Evolutionary conservation across 495 filamentous ascomycete genomes (phyloP), one percentile per base, ranked within the genome.

Genomic region (Chlorociboria aeruginascens): DNA sequence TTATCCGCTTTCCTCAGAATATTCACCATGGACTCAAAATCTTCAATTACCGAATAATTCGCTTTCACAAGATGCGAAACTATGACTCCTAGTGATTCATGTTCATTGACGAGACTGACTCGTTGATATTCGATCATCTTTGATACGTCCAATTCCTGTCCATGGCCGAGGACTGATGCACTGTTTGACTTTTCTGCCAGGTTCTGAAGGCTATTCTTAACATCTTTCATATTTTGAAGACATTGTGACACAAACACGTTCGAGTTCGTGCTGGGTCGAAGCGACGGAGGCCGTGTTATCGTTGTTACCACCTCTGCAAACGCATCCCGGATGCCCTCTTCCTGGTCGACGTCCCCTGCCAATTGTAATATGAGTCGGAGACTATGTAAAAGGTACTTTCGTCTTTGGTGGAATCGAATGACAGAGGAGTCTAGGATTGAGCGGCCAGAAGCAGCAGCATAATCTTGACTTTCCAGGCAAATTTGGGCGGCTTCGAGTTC

Each of bases 51-150:
- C 1, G 82, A 81, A 46, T 80, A 78, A 40, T 78, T 76, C 39
- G 76, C 79, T 57, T 90, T 87, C 46, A 92, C 74, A 8, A 94
- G 71, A 55, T 84, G 77, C 50, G 76, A 81, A 16, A 90, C 59
- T 40, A 90, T 82, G 8, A 82, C 74, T 1, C 80, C 78, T n/a
- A 99, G 73, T 7, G 80, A 76, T 61, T 96, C 90, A 60, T 97
- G 93, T 63, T 97, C 89, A 57, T 83, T 76, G 12, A 76, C 73
- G 29, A 97, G 70, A 53, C 82, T 88, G 17, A 66, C 58, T 32
- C 82, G 76, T 56, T 93, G 81, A 54, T 82, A 77, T 47, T 84
- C 79, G 31, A 87, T 70, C 4, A 78, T 78, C 56, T 95, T 87
- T 46, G 73, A 69, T 3, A 78, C 58, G 43, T 86, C 78, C 8